A percentile compares a stretch with the other conserved stretches of the same genome.
Evolutionary conservation across 164 flowering plant species (phyloP).

Genomic region (Tetrastigma voinierianum): DNA sequence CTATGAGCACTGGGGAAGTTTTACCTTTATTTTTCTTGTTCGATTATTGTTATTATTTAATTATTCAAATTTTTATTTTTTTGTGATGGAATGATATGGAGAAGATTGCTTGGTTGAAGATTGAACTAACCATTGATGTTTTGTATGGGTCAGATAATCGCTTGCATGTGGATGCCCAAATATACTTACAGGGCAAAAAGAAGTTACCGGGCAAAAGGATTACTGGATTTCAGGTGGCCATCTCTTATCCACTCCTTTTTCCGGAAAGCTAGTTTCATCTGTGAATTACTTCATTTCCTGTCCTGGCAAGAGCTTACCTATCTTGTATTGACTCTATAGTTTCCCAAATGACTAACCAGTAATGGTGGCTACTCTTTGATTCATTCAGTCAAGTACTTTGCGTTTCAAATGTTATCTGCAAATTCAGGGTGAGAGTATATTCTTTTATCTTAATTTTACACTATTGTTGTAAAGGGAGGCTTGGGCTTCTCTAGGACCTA

Average conservation of each 20-base stretch:
- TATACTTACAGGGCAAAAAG: conserved; percentile 64
- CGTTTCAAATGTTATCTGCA: conserved; percentile 50
- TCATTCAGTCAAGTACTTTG: conserved; percentile 50
- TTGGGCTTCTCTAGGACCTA: too few relatives aligned
- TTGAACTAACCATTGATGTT: conserved; percentile 1
- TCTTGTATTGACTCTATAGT: conserved; percentile 36
- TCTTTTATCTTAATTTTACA: background rate
- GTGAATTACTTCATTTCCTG: background rate
- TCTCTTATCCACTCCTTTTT: background rate
- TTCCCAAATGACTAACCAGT: conserved; percentile 63
- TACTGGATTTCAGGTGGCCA: conserved; percentile 73
- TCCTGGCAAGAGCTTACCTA: background rate
- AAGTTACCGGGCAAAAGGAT: conserved; percentile 64
- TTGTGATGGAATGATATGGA: too few relatives aligned
- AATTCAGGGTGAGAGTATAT: conserved; percentile 51
- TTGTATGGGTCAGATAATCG: conserved; percentile 46
- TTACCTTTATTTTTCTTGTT: too few relatives aligned
- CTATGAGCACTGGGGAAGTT: too few relatives aligned
- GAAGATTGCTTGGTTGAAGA: conserved; percentile 1
- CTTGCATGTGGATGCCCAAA: conserved; percentile 44
- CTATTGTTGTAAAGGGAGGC: too few relatives aligned
- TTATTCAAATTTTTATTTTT: too few relatives aligned
- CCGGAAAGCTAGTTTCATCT: background rate
- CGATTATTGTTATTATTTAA: too few relatives aligned
- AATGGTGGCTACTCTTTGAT: conserved; percentile 76